Conservation (phyloP, 1,284 basidiomycete genomes). For the Tilletia caries region DNA sequence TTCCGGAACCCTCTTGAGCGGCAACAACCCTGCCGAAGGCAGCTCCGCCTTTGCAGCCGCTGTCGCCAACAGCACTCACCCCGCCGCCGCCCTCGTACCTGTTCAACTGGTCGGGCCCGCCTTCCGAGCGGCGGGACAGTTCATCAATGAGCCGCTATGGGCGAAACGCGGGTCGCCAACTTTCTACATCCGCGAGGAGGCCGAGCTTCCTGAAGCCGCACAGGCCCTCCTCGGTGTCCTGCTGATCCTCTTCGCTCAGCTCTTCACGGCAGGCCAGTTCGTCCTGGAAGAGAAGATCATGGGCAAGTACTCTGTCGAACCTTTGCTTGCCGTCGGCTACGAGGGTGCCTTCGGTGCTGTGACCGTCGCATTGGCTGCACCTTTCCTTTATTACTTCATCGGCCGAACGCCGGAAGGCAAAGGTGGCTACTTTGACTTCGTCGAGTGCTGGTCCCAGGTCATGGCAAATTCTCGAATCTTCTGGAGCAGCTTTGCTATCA, state of each 20-base stretch:
- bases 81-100: background rate
- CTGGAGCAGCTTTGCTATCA: slow-evolving; percentile 67
- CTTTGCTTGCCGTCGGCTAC: slow-evolving; percentile 86
- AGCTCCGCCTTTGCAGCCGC: background rate
- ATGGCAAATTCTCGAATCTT: slow-evolving; percentile 73
- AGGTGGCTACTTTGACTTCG: slow-evolving; percentile 85
- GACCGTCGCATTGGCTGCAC: slow-evolving; percentile 71
- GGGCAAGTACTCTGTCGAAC: slow-evolving; percentile 77
- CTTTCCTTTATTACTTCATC: slow-evolving; percentile 63
- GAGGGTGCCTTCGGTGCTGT: slow-evolving; percentile 88
- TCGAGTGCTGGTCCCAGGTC: slow-evolving; percentile 85
- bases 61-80: background rate
- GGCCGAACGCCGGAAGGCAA: slow-evolving; percentile 59
- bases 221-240: slow-evolving; percentile 65
- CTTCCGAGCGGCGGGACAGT: background rate
- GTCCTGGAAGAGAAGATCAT: slow-evolving; percentile 86
- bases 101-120: background rate
- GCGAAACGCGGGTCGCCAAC: background rate
- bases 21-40: background rate
- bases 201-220: slow-evolving; percentile 36
- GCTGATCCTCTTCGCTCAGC: slow-evolving; percentile 91
- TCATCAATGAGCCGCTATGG: slow-evolving; percentile 5
- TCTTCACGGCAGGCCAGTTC: slow-evolving; percentile 87
- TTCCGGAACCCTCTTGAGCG: slow-evolving; percentile 61
- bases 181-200: slow-evolving; percentile 19